A percentile compares a stretch with the other conserved stretches of the same genome.
Evolutionary conservation across 2,329 filamentous ascomycete genomes (phyloP).

Genomic region (Endoconidiophora laricicola): DNA sequence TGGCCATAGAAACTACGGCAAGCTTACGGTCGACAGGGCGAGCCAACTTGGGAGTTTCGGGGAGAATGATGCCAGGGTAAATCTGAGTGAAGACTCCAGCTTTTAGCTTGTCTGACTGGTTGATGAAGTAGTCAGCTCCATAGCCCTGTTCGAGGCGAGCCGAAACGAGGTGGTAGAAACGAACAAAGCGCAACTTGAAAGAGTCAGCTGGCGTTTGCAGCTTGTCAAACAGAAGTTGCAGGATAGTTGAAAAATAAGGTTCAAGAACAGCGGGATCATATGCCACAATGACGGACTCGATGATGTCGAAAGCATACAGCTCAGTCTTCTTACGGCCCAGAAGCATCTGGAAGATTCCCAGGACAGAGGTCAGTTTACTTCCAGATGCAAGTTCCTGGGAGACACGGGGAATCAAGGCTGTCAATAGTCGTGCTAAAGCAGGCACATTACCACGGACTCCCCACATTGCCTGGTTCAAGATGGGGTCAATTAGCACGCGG

Average conservation of each 20-base stretch:
- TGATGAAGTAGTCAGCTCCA: constrained; percentile 83
- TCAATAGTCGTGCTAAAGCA: constrained; percentile 69
- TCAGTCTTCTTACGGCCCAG: constrained; percentile 71
- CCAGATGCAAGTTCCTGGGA: constrained; percentile 55
- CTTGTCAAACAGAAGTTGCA: constrained; percentile 67
- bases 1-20: constrained; percentile 83
- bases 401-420: constrained; percentile 67
- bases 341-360: constrained; percentile 93
- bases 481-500: constrained; percentile 57
- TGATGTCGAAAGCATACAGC: constrained; percentile 69
- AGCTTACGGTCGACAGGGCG: constrained; percentile 83
- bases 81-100: constrained; percentile 64
- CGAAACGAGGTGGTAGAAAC: constrained; percentile 86
- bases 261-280: constrained; percentile 55
- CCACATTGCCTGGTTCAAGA: constrained; percentile 74
- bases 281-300: constrained; percentile 61
- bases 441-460: constrained; percentile 86
- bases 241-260: constrained; percentile 61
- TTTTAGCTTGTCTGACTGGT: constrained; percentile 67
- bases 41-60: constrained; percentile 73
- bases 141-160: constrained; percentile 64
- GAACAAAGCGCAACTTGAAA: constrained; percentile 72
- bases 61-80: constrained; percentile 75
- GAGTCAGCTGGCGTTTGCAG: constrained; percentile 55
- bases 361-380: constrained; percentile 69